These are phyloP conservation scores for Cladosporium sp. DNA, from an alignment of 2,329 filamentous ascomycete genomes.

Conservation along the genomic window DNA sequence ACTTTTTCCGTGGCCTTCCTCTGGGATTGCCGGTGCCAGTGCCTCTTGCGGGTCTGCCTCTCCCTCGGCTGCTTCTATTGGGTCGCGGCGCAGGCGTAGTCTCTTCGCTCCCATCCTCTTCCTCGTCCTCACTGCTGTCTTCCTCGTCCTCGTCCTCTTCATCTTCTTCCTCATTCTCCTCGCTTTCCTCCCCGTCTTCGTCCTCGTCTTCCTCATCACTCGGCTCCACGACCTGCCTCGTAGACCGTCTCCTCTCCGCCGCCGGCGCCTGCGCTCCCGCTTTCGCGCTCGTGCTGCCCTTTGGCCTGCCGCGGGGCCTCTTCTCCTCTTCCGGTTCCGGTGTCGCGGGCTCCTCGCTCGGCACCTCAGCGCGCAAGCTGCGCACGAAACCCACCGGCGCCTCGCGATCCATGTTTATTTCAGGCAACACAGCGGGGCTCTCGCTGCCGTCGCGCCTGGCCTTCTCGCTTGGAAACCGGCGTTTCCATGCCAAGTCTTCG, in stretches of 20 bases:
- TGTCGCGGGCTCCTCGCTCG: slow-evolving; percentile 23
- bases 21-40: not conserved
- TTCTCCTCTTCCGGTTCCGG: slow-evolving; percentile 23
- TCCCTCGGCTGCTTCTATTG: slow-evolving; percentile 3
- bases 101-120: slow-evolving; percentile 24
- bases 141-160: slow-evolving; percentile 29
- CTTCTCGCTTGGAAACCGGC: slow-evolving; percentile 31
- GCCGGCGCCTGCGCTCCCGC: slow-evolving; percentile 21
- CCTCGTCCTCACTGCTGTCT: slow-evolving; percentile 21
- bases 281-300: slow-evolving; percentile 22
- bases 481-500: slow-evolving; percentile 45
- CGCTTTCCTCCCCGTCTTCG: slow-evolving; percentile 28
- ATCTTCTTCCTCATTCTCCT: slow-evolving; percentile 27
- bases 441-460: slow-evolving; percentile 26
- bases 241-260: slow-evolving; percentile 22
- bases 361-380: slow-evolving; percentile 29
- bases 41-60: slow-evolving; percentile 9
- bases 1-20: slow-evolving; percentile 9
- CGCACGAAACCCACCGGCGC: slow-evolving; percentile 37
- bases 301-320: slow-evolving; percentile 20
- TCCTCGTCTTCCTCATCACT: slow-evolving; percentile 28
- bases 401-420: slow-evolving; percentile 35
- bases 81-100: slow-evolving; percentile 24
- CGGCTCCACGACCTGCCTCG: slow-evolving; percentile 25
- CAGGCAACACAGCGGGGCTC: slow-evolving; percentile 31